Evolutionary conservation across 2,329 filamentous ascomycete genomes (phyloP), one percentile per base, ranked within the genome.

Genomic region (Fusarium mundagurra): DNA sequence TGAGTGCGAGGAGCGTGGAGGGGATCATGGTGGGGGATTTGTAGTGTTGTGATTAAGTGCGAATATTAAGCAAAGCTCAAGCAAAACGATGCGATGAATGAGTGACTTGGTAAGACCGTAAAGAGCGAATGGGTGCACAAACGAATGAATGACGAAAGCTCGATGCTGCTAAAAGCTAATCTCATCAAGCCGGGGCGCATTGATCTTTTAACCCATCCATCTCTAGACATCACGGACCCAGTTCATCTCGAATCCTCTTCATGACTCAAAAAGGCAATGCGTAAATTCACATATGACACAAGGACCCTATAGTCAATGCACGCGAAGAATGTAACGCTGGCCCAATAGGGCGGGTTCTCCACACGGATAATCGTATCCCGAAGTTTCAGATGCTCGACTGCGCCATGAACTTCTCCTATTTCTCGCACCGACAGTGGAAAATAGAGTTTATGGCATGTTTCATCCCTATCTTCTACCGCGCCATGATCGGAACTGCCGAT

Each of bases 361-460:
- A 50, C 45, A 58, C 50, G 55, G 60, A 45, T 51, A 53, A 67
- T 39, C 11, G n/a, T 1, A 16, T 67, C 31, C 68, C 68, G 68
- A 16, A 14, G 67, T 71, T 71, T 62, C 31, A 62, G 50, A 29
- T 11, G 3, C 34, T 61, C 57, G 43, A 59, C 5, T 24, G 38
- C 24, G 34, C 45, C 51, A 48, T 54, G 39, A 48, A 54, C 34
- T 39, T 65, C 16, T 45, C 62, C 27, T 64, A 27, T 43, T 43
- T 12, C 14, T 31, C 27, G 12, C 33, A 8, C 29, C 29, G 33
- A 55, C 1, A 22, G 8, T 11, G 34, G 8, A 4, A 61, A 60
- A 61, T 71, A 71, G 50, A 71, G 67, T 71, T 71, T 70, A 38
- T 44, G 34, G 18, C 29, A 3, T 11, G 67, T 71, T 61, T 61